phyloP scores from a whole-genome alignment of 768 basidiomycete genomes.

The Pisolithus orientalis region DNA sequence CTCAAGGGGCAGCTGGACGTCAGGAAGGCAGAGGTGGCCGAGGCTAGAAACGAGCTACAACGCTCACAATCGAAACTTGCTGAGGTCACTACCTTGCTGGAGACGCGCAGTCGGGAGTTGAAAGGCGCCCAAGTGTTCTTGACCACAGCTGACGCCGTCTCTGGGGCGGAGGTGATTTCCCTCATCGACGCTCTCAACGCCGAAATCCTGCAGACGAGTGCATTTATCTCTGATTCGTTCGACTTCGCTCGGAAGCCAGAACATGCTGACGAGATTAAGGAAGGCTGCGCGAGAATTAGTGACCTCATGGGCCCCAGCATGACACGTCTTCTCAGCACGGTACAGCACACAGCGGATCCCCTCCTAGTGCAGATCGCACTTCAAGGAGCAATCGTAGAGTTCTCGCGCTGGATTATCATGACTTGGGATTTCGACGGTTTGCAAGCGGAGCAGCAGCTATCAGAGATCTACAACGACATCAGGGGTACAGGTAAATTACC shows the following conservation, averaged over 20 bases:
- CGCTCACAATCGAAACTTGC: constrained; percentile 18
- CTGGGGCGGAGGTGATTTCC: constrained; percentile 38
- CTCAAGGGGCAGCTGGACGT: constrained; percentile 17
- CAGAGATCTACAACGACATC: constrained; percentile 34
- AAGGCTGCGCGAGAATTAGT: constrained; percentile 21
- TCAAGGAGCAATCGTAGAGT: constrained; percentile 28
- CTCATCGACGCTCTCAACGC: constrained; percentile 37
- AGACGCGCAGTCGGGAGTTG: constrained; percentile 33
- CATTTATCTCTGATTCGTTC: constrained; percentile 38
- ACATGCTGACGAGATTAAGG: constrained; percentile 20
- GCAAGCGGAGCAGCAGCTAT: constrained; percentile 22
- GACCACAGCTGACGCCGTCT: constrained; percentile 37
- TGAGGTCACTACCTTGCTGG: constrained; percentile 26
- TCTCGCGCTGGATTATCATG: constrained; percentile 28
- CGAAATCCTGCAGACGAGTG: constrained; percentile 42
- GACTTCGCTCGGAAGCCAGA: constrained; percentile 22
- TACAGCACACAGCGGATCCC: constrained; percentile 27
- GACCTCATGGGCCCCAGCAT: constrained; percentile 27
- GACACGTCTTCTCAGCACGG: constrained; percentile 17
- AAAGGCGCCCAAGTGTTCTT: constrained; percentile 38
- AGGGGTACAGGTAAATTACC: constrained; percentile 35
- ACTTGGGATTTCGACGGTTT: constrained; percentile 30
- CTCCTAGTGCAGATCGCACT: constrained; percentile 36
- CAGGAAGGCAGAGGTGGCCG: constrained; percentile 21
- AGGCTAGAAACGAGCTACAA: constrained; percentile 21